Evolutionary conservation across 73 alveolate genomes (phyloP).

Genomic region (Halteria grandinella): DNA sequence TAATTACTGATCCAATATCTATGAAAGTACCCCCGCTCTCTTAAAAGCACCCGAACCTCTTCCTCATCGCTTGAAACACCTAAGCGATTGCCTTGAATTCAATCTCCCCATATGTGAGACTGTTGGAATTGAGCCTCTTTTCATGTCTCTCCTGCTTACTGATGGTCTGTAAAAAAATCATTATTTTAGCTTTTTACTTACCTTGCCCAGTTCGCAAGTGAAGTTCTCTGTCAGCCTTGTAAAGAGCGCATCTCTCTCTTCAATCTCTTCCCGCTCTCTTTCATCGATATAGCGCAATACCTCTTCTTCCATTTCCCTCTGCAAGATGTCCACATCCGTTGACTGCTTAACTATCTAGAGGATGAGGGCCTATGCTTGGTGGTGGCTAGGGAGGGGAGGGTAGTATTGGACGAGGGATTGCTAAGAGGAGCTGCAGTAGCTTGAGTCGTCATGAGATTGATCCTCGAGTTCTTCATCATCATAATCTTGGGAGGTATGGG

Average conservation of each 20-base stretch:
- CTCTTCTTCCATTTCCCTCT: too few species aligned
- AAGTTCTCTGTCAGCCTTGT: not conserved
- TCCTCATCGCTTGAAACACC: conserved; percentile 2
- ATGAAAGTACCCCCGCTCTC: conserved; percentile 11
- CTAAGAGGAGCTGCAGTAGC: too few species aligned
- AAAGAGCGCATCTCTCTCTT: not conserved
- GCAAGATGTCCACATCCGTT: too few species aligned
- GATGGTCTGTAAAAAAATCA: not conserved
- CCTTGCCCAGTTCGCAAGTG: conserved; percentile 41
- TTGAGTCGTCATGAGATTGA: too few species aligned
- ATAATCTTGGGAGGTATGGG: too few species aligned
- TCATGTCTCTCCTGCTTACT: conserved; percentile 49
- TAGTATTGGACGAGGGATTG: too few species aligned
- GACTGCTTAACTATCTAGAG: too few species aligned
- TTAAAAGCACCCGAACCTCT: not conserved
- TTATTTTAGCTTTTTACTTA: not conserved
- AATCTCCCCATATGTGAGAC: conserved; percentile 38
- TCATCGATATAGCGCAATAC: not conserved
- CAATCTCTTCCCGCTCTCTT: not conserved
- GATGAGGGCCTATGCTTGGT: too few species aligned
- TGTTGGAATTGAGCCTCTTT: conserved; percentile 10
- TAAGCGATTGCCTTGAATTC: conserved; percentile 25
- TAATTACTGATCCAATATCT: conserved; percentile 46
- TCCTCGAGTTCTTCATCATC: too few species aligned
- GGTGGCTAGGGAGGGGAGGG: too few species aligned